Percentiles rank a stretch among this genome's conserved stretches.
These are phyloP conservation scores for Leccinum uliginosum DNA, from an alignment of 768 basidiomycete species.

Conservation along the genomic window DNA sequence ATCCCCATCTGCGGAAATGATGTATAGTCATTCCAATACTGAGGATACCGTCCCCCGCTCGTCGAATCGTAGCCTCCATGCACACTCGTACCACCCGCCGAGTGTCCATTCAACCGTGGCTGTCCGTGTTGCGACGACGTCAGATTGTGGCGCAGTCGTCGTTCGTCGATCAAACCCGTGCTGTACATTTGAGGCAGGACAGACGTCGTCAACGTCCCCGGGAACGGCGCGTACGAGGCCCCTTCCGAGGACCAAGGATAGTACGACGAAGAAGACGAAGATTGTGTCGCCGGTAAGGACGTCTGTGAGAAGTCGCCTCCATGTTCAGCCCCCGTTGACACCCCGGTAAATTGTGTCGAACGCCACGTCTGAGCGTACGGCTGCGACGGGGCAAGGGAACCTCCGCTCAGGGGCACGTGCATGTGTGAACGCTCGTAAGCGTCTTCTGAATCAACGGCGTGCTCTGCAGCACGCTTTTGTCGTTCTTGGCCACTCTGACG, in stretches of 20 bases:
- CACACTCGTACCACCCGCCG: slow-evolving; percentile 5
- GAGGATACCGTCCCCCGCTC: slow-evolving; percentile 38
- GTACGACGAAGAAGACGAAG: slow-evolving; percentile 31
- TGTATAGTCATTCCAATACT: slow-evolving; percentile 55
- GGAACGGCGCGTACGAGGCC: slow-evolving; percentile 32
- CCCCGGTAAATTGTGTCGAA: slow-evolving; percentile 19
- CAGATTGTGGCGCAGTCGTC: slow-evolving; percentile 23
- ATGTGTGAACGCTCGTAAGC: slow-evolving; percentile 21
- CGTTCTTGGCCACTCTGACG: slow-evolving; percentile 30
- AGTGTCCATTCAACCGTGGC: slow-evolving; percentile 14
- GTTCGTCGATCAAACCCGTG: slow-evolving; percentile 61
- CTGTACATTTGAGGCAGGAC: slow-evolving; percentile 74
- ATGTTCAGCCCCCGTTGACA: slow-evolving; percentile 6
- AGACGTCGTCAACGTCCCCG: slow-evolving; percentile 59
- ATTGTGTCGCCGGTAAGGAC: slow-evolving; percentile 12
- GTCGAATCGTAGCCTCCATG: slow-evolving; percentile 20
- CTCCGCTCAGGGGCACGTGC: slow-evolving; percentile 6
- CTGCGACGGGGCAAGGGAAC: slow-evolving; percentile 8
- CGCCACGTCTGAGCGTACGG: slow-evolving; percentile 29
- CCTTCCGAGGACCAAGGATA: slow-evolving; percentile 45
- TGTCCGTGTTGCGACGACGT: slow-evolving; percentile 18
- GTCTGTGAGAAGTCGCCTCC: slow-evolving; percentile 8
- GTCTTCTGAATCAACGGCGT: slow-evolving; percentile 39
- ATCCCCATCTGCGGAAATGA: slow-evolving; percentile 47
- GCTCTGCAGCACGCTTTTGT: slow-evolving; percentile 59